Percentiles rank a stretch among this genome's conserved stretches.
Evolutionary conservation across 2,329 filamentous ascomycete species (phyloP).

Genomic region (Cytospora schulzeri): DNA sequence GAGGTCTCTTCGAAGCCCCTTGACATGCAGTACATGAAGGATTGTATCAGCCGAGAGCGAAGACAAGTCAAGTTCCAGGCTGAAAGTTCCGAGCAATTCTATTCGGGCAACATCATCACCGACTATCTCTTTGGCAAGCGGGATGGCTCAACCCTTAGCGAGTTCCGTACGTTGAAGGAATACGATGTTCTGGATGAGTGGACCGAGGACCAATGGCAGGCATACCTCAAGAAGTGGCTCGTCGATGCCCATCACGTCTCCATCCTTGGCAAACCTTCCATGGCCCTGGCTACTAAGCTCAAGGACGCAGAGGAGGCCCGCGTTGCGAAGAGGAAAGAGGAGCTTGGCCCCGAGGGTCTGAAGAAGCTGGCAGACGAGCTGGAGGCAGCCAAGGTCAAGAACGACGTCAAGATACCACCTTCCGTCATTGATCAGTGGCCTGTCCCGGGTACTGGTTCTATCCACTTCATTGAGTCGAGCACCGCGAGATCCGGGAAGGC

Average conservation of each 20-base stretch:
- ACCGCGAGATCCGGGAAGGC: constrained; percentile 84
- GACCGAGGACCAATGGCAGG: constrained; percentile 82
- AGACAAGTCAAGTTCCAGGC: constrained; percentile 82
- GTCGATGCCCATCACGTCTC: constrained; percentile 84
- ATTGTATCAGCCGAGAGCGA: constrained; percentile 81
- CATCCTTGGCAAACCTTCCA: constrained; percentile 83
- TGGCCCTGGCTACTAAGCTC: constrained; percentile 74
- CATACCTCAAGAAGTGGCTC: constrained; percentile 82
- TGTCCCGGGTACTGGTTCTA: constrained; percentile 84
- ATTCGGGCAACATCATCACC: constrained; percentile 82
- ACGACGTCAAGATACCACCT: constrained; percentile 82
- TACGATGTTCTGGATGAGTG: constrained; percentile 75
- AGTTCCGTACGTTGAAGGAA: constrained; percentile 58
- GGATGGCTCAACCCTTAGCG: constrained; percentile 74
- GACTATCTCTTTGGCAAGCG: constrained; percentile 89
- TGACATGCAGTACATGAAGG: constrained; percentile 86
- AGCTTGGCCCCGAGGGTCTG: constrained; percentile 80
- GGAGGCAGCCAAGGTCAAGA: constrained; percentile 82
- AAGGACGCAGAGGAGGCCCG: constrained; percentile 81
- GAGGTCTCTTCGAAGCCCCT: constrained; percentile 79
- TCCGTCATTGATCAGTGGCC: constrained; percentile 79
- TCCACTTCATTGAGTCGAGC: constrained; percentile 88
- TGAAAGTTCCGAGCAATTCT: constrained; percentile 79
- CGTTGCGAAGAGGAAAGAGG: constrained; percentile 75
- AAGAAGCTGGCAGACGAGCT: constrained; percentile 74